Percentiles rank a stretch among this genome's conserved stretches.
These are phyloP conservation scores for Arthrocladium fulminans DNA, from an alignment of 2,329 filamentous ascomycete species.

Conservation along the genomic window DNA sequence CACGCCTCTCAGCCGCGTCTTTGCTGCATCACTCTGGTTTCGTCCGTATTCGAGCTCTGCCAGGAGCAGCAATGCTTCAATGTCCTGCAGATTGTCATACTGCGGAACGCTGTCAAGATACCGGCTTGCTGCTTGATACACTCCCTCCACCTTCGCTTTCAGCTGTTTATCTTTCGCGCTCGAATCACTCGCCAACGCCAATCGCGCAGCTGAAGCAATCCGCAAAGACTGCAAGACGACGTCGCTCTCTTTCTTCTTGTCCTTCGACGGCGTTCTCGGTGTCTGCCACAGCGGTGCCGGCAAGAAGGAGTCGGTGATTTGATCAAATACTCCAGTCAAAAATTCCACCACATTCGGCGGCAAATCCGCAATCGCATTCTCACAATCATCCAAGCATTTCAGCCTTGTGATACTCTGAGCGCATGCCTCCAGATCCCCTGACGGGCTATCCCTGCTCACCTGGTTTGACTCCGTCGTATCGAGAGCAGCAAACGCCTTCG, in stretches of 20 bases:
- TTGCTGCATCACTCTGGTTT: constrained; percentile 7
- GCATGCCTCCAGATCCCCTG: constrained; percentile 3
- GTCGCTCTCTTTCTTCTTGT: background rate
- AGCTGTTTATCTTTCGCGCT: constrained; percentile 6
- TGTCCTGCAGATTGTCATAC: constrained; percentile 9
- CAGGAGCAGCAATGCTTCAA: constrained; percentile 7
- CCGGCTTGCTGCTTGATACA: background rate
- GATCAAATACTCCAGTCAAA: constrained; percentile 3
- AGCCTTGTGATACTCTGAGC: constrained; percentile 1
- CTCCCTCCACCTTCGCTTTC: constrained; percentile 5
- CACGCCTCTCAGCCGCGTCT: constrained; percentile 4
- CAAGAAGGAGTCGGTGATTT: constrained; percentile 8
- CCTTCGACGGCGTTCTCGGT: constrained; percentile 2
- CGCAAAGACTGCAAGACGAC: background rate
- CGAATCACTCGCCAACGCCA: constrained; percentile 4
- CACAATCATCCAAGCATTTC: constrained; percentile 6
- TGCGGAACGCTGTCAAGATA: constrained; percentile 8
- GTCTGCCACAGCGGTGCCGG: constrained; percentile 7
- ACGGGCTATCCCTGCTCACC: background rate
- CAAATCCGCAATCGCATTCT: constrained; percentile 7
- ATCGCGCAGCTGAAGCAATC: constrained; percentile 6
- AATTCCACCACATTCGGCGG: constrained; percentile 4
- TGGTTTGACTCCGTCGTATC: background rate
- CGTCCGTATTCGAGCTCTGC: constrained; percentile 7
- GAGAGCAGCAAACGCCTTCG: constrained; percentile 3